These are phyloP conservation scores for Pichia thaimueangensis DNA, from an alignment of 805 yeast genomes.

Conservation along the genomic window DNA sequence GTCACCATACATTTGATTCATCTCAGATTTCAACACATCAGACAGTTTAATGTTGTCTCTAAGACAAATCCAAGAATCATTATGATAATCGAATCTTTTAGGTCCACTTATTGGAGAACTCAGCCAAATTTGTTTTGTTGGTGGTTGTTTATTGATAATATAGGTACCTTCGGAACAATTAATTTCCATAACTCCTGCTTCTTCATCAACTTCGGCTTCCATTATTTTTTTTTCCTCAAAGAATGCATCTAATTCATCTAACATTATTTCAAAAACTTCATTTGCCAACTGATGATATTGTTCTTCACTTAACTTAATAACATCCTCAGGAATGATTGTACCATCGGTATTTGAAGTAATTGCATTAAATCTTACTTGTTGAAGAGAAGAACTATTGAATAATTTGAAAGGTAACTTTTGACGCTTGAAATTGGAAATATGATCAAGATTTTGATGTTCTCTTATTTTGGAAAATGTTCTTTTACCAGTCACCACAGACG, in stretches of 20 bases:
- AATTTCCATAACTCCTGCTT: slow-evolving; percentile 77
- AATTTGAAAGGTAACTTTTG: too few species aligned
- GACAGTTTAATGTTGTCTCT: slow-evolving; percentile 52
- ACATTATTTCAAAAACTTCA: slow-evolving; percentile 59
- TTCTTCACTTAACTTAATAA: slow-evolving; percentile 39
- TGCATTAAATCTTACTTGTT: slow-evolving; percentile 20
- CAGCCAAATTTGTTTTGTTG: slow-evolving; percentile 94
- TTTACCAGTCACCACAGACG: too few species aligned
- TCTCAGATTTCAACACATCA: slow-evolving; percentile 46
- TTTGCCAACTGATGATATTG: slow-evolving; percentile 64
- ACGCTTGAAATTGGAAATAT: too few species aligned
- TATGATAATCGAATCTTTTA: slow-evolving; percentile 68
- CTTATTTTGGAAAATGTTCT: too few species aligned
- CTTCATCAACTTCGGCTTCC: slow-evolving; percentile 66
- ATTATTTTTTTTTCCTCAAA: slow-evolving; percentile 41
- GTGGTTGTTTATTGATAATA: slow-evolving; percentile 95
- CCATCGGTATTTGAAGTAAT: slow-evolving; percentile 45
- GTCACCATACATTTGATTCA: slow-evolving; percentile 28
- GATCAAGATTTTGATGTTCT: too few species aligned
- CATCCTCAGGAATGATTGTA: slow-evolving; percentile 42
- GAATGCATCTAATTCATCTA: slow-evolving; percentile 61
- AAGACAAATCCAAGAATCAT: slow-evolving; percentile 71
- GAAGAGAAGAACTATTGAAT: too few species aligned
- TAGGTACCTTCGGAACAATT: slow-evolving; percentile 74
- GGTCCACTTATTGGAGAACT: slow-evolving; percentile 94